Evolutionary conservation across 2,329 filamentous ascomycete species (phyloP), one percentile per base, ranked within the genome.

Genomic region (Cordyceps farinosa): DNA sequence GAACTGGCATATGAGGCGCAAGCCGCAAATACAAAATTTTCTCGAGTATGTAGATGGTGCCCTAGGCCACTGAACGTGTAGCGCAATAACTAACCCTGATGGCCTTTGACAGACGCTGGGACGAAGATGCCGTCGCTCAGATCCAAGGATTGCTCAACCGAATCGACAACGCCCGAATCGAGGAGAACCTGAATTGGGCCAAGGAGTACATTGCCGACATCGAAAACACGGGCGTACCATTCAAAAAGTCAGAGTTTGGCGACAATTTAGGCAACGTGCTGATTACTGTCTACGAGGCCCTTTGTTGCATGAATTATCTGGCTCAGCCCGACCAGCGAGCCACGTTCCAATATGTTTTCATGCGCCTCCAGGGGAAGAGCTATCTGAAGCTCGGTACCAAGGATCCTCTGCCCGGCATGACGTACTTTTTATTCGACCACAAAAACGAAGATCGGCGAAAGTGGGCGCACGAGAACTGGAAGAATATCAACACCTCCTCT

Each of bases 271-370:
- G 83, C 1, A 79, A 84, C 34, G 86, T 91, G 7, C 84, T 96
- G 57, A 84, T 95, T 64, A 89, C 91, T 11, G 85, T 98, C 36
- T 97, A 96, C 70, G 94, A 98, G 74, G 89, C 90, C 0, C 79
- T 98, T 58, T 96, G 92, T 73, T 96, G 90, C 74, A 86, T 92
- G 67, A 83, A 89, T 1, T 92, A 96, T 72, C 80, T 97, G 65
- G 82, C 77, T 51, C 68, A 79, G n/a, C 78, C 82, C 1, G 79
- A 81, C 4, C 80, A 81, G 66, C 79, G 82, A 3, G 69, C 72
- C 0, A 73, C 87, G 67, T 97, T 98, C 72, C 90, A 97, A 72
- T 86, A 84, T 68, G 91, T 96, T 11, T 97, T 98, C 73, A 82
- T 86, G 68, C 83, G 92, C 29, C 87, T 96, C 2, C 76, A 78